Evolutionary conservation across 768 basidiomycete species (phyloP), one percentile per base, ranked within the genome.

Genomic region (Trametes sanguinea): DNA sequence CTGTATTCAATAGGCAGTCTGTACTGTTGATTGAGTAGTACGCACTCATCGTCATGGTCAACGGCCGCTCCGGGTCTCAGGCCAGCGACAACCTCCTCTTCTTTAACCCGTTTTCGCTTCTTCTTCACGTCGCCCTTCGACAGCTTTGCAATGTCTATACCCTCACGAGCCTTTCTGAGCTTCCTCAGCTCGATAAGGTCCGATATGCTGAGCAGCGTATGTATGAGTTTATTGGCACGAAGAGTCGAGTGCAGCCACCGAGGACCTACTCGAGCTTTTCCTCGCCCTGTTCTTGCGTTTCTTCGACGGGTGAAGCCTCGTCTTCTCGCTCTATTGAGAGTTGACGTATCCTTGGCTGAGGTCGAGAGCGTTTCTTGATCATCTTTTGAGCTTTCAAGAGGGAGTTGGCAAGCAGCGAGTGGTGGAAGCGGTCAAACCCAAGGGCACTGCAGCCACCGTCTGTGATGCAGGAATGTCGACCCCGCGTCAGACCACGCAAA

Each of bases 141-240:
- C 13, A 99, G 77, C 70, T 89, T 95, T 51, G 85, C 79, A 1
- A 85, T 83, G 67, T 97, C 94, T 53, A 98, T 97, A 1, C 95
- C 96, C 69, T 87, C 84, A 58, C 91, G 78, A 33, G 83, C 71
- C 69, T 83, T 86, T 54, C 86, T 82, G 30, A 95, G 76, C 71
- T 88, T 94, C 47, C 94, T 83, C 30, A 97, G 76, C 65, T 94
- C 90, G 44, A 96, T 83, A 16, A 98, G 81, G 55, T 96, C 94
- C 65, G 90, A 84, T 30, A 96, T 75, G 56, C 92, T 92, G 62
- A 39, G 52, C 64, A 51, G 30, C 43, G 39, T 16, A 55, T 52
- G 64, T 51, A 51, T 43, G 51, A 63, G 50, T 61, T 62, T 7
- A 65, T 30, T 45, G 16, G 16, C 17, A 52, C 22, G 10, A 30